phyloP scores from a whole-genome alignment of 768 basidiomycete genomes.

The Myochromella boudieri region DNA sequence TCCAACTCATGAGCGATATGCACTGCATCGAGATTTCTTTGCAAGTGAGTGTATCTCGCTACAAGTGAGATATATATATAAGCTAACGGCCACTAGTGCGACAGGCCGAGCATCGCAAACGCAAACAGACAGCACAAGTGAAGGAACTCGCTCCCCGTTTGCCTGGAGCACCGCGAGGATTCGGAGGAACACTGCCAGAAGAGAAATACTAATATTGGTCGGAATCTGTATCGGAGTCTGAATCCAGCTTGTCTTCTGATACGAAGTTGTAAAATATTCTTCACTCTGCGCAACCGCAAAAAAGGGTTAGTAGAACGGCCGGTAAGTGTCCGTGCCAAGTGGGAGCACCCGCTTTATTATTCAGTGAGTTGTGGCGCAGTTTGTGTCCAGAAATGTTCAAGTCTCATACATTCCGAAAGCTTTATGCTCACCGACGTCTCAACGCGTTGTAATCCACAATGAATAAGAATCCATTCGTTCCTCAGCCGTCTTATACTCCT shows the following conservation, averaged over 20 bases:
- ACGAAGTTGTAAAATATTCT: constrained; percentile 6
- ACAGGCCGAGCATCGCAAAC: constrained; percentile 69
- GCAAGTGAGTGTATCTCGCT: constrained; percentile 37
- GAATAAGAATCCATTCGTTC: constrained; percentile 86
- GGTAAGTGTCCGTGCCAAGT: constrained; percentile 7
- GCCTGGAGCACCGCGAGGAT: constrained; percentile 56
- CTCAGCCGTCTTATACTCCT: constrained; percentile 64
- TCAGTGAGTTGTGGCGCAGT: constrained; percentile 11
- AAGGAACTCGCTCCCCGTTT: constrained; percentile 72
- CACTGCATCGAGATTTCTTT: constrained; percentile 83
- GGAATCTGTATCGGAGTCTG: constrained; percentile 15
- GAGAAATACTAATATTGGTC: constrained; percentile 14
- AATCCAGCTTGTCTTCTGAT: neutral
- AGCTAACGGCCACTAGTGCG: constrained; percentile 51
- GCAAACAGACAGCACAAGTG: constrained; percentile 62
- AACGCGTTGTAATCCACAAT: constrained; percentile 37
- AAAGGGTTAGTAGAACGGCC: neutral
- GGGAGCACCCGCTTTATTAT: constrained; percentile 1
- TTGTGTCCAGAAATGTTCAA: neutral
- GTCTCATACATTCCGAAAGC: constrained; percentile 5
- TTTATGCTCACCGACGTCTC: constrained; percentile 17
- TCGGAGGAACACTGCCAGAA: constrained; percentile 23
- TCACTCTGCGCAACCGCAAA: neutral
- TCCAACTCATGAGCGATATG: constrained; percentile 69
- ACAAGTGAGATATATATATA: neutral